These are phyloP conservation scores for Suillus discolor DNA, from an alignment of 768 basidiomycete genomes.

Conservation along the genomic window DNA sequence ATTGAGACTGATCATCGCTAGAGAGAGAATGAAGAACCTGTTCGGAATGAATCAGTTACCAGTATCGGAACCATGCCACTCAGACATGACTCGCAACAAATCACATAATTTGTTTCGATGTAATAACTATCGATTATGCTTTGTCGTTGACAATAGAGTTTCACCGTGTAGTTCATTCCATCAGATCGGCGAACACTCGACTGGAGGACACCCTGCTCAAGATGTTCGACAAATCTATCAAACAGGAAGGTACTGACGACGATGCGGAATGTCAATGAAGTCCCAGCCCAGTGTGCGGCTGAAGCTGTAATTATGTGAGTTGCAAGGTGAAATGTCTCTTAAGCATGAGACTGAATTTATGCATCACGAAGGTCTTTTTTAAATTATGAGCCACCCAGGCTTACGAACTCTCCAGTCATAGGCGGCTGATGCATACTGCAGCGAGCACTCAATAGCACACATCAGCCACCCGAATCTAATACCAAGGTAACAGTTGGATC, in stretches of 20 bases:
- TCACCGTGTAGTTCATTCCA: neutral
- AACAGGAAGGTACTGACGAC: neutral
- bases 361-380: neutral
- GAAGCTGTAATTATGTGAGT: neutral
- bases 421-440: too few relatives aligned
- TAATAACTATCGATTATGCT: neutral
- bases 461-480: too few relatives aligned
- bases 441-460: too few relatives aligned
- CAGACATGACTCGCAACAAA: neutral
- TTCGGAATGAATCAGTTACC: neutral
- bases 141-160: neutral
- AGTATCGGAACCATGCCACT: neutral
- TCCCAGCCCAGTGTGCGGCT: neutral
- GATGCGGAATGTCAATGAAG: neutral
- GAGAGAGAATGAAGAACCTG: neutral
- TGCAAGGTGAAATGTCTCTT: neutral
- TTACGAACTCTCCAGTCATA: neutral
- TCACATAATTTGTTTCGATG: neutral
- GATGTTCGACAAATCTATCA: neutral
- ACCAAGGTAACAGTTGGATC: too few relatives aligned
- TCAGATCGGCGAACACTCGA: neutral
- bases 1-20: neutral
- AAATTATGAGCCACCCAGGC: neutral
- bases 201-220: neutral
- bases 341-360: neutral